A percentile compares a stretch with the other conserved stretches of the same genome.
Evolutionary conservation across 805 yeast genomes (phyloP).

Genomic region (Teunomyces cretensis): DNA sequence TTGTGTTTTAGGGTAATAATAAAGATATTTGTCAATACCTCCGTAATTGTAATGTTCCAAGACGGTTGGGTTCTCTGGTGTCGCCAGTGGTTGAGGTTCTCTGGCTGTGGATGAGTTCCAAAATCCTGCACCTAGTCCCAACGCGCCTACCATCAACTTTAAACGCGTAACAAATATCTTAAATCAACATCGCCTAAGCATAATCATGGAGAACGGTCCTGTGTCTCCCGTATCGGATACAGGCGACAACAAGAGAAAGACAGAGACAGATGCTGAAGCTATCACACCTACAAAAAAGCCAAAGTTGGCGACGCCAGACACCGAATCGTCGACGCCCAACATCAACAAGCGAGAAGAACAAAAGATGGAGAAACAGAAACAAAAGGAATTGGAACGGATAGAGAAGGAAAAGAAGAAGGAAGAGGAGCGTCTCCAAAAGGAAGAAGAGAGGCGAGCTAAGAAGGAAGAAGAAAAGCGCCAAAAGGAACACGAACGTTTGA

Average conservation of each 20-base stretch:
- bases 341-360: constrained; percentile 16
- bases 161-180: not conserved
- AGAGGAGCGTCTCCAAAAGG: constrained; percentile 11
- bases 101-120: too few relatives aligned
- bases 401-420: constrained; percentile 15
- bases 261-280: constrained; percentile 8
- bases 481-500: constrained; percentile 11
- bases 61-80: too few relatives aligned
- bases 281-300: constrained; percentile 7
- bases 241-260: constrained; percentile 8
- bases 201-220: not conserved
- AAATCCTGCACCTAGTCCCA: not conserved
- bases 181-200: not conserved
- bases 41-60: too few relatives aligned
- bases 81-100: too few relatives aligned
- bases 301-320: constrained; percentile 4
- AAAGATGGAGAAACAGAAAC: constrained; percentile 12
- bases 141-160: not conserved
- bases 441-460: constrained; percentile 11
- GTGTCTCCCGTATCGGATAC: not conserved
- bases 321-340: constrained; percentile 7
- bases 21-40: not conserved
- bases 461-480: constrained; percentile 15
- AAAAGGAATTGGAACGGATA: constrained; percentile 17
- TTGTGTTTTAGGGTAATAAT: not conserved